Base-by-base conservation (phyloP, 192 early-diverging fungal genomes). In the Phlyctochytrium bullatum region DNA sequence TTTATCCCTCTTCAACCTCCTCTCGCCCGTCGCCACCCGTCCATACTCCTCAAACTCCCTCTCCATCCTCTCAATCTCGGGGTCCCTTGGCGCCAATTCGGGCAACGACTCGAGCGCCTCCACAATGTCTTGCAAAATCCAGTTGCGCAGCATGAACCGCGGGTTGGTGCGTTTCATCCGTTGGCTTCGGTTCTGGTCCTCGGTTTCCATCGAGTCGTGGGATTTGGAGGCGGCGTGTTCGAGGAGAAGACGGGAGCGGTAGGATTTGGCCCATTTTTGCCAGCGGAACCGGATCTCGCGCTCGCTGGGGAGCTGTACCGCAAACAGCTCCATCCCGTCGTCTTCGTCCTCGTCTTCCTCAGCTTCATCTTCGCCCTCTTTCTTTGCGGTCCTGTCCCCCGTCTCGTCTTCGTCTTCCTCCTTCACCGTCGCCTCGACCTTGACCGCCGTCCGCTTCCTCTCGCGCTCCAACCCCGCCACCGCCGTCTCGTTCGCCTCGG, bases 161-260 rank as follows among this genome's bases (percentile, higher is more conserved):
- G 93, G 94, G 66, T 96, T 96, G 52, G 75, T 69, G 12, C 58
- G 47, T 36, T 84, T 73, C 93, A 96, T 94, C 23, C 71, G 53
- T n/a, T 34, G 53, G 30, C 64, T 63, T 20, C 90, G 73, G 12
- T 68, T 56, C 3, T 29, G 31, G 33, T 80, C 79, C 30, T 67
- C 70, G 16, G 17, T 16, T 0, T 36, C 67, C 2, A 65, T 36
- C 24, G 36, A 2, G 1, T 62, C 64, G 1, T 34, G 52, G 36
- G 66, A 57, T 59, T 71, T 17, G 14, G 59, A 30, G 32, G 36
- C 65, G n/a, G 59, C 23, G 1, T 62, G 58, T 4, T 86, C 79
- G 1, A 68, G 62, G 3, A 81, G 47, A 28, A 90, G 54, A 3
- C 90, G 82, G 3, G 76, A 68, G n/a, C 73, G 81, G 68, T 92